A percentile compares a stretch with the other conserved stretches of the same genome.
phyloP scores from a whole-genome alignment of 2,329 filamentous ascomycete species.

The Beauveria asiatica region DNA sequence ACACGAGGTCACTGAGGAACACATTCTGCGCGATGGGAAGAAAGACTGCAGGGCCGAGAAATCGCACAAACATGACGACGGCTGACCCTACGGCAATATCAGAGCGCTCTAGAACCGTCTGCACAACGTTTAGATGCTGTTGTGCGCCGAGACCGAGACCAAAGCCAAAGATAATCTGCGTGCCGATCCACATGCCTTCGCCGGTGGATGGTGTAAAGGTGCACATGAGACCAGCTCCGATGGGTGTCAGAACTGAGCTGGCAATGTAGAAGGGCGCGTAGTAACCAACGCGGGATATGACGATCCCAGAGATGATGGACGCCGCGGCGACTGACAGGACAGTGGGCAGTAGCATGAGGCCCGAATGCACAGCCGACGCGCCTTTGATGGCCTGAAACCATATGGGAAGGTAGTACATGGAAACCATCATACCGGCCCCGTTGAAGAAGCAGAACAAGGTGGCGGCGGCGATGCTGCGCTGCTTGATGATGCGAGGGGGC shows the following conservation, averaged over 20 bases:
- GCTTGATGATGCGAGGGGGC: constrained; percentile 26
- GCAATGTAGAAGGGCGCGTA: constrained; percentile 26
- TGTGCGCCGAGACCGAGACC: constrained; percentile 32
- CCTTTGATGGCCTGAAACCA: constrained; percentile 28
- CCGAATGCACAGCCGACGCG: constrained; percentile 23
- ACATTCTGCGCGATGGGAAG: constrained; percentile 38
- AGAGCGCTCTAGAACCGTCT: constrained; percentile 29
- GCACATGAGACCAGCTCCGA: constrained; percentile 29
- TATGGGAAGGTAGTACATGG: constrained; percentile 25
- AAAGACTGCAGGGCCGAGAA: constrained; percentile 31
- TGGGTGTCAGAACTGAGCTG: constrained; percentile 19
- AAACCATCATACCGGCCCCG: constrained; percentile 19
- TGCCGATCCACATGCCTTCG: constrained; percentile 30
- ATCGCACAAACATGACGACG: constrained; percentile 29
- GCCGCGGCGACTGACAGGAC: constrained; percentile 22
- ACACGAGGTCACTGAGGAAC: constrained; percentile 35
- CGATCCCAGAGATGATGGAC: constrained; percentile 19
- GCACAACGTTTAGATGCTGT: constrained; percentile 30
- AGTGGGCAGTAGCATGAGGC: constrained; percentile 25
- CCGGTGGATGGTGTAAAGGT: constrained; percentile 22
- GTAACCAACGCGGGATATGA: constrained; percentile 25
- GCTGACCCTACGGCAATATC: constrained; percentile 34
- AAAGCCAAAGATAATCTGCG: constrained; percentile 30
- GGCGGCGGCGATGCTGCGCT: constrained; percentile 22
- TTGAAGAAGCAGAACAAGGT: constrained; percentile 14